Evolutionary conservation across 805 yeast species (phyloP).

Genomic region (Tetrapisispora nanseiensis): DNA sequence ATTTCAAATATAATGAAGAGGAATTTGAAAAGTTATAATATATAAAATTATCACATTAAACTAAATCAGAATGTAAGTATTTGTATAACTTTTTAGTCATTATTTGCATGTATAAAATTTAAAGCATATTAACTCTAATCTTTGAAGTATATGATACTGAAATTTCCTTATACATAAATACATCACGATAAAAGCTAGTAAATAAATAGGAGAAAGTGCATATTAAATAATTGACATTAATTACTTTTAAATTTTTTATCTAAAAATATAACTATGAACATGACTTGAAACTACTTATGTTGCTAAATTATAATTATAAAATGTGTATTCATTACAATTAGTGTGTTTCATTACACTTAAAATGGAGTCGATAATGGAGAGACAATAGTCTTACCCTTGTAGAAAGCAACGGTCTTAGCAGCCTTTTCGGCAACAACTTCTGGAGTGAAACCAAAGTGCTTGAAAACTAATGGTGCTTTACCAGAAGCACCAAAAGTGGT

Average conservation of each 20-base stretch:
- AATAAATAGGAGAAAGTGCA: too few relatives aligned
- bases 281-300: neutral
- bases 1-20: slow-evolving; percentile 33
- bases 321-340: slow-evolving; percentile 41
- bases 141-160: too few relatives aligned
- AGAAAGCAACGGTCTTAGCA: slow-evolving; percentile 64
- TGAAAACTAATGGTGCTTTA: slow-evolving; percentile 72
- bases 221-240: too few relatives aligned
- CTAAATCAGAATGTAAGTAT: neutral
- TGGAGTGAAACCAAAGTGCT: slow-evolving; percentile 79
- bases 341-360: slow-evolving; percentile 32
- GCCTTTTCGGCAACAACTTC: slow-evolving; percentile 90
- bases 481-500: slow-evolving; percentile 97
- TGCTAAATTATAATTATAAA: neutral
- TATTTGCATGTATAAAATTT: neutral
- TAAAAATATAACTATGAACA: slow-evolving; percentile 1
- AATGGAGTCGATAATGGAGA: slow-evolving; percentile 47
- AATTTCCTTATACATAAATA: too few relatives aligned
- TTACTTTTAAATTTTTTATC: too few relatives aligned
- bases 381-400: slow-evolving; percentile 59
- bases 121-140: neutral
- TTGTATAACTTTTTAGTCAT: neutral
- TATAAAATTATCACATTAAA: neutral
- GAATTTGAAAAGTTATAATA: slow-evolving; percentile 36
- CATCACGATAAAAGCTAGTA: too few relatives aligned